Base-by-base conservation (phyloP, 768 basidiomycete species). In the Crucibulum laeve region DNA sequence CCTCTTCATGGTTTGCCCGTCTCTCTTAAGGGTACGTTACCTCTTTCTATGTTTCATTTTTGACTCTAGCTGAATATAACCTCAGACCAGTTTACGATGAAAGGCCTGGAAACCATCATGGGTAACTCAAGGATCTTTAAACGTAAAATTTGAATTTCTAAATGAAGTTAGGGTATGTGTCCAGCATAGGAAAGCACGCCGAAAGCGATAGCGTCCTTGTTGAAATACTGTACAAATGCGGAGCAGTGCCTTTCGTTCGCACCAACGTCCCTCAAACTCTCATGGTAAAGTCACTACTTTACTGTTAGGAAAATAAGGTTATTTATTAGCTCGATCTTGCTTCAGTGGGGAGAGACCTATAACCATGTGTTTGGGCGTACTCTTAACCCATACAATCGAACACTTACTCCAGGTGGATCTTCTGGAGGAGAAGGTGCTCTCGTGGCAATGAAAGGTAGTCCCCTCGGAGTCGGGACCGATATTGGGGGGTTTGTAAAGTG, bases 371-470 rank as follows among this genome's bases (percentile, higher is more conserved):
- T 74, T 50, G 83, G 82, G 2, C 69, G 79, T 1, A 83, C 84
- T 4, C 50, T 66, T 23, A 83, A 85, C 51, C 83, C 83, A 0
- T 73, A 71, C 50, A 83, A 82, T 51, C 66, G 73, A 2, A 60
- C 62, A 0, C 63, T 82, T 25, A 82, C 78, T 1, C 64, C 70
- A 2, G 84, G 84, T 1, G 84, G 84, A 2, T 82, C 80, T 0
- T 78, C 76, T 1, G 84, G 84, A 1, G 84, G 84, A 1, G 84
- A 86, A 62, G 78, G 77, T 6, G 81, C 83, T 0, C 63, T 85
- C 0, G 46, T 84, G 2, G 82, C 74, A 0, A 63, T 82, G 63
- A 74, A 71, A 47, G 82, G 83, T 10, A 74, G 74, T 36, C 73
- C 74, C 3, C 53, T 86, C 1, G 82, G 82, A 4, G 68, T 84